Evolutionary conservation across 768 basidiomycete species (phyloP), one percentile per base, ranked within the genome.

Genomic region (Phanerochaete carnosa): DNA sequence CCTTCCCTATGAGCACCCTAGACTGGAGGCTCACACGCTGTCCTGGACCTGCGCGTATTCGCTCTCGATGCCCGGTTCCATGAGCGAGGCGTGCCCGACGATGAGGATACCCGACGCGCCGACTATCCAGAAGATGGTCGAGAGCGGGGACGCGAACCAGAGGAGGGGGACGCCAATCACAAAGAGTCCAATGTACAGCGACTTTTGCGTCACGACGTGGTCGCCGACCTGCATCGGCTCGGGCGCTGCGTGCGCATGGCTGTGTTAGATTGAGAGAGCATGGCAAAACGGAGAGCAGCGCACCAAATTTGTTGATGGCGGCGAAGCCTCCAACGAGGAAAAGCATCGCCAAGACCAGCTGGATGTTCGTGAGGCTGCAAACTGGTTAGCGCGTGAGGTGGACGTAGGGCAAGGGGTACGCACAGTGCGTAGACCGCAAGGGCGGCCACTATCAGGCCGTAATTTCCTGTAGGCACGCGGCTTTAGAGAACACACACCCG

Each of bases 51-150:
- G 69, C 2, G 89, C 86, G 66, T 97, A 97, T 72, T 96, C 94
- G 76, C 90, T 92, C 76, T 98, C 96, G 57, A 97, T 84, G 28
- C 96, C 96, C 1, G 95, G 96, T 74, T 98, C 96, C 63, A 98
- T 86, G 63, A 98, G 63, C 58, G 83, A 83, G 1, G 96, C 96
- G 69, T 98, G 96, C 11, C 80, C 86, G 63, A 96, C 78, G 68
- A 98, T 92, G 62, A 96, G 77, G 62, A 95, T 80, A 22, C 84
- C 81, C 1, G 92, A 94, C 1, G 91, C 89, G 22, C 95, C 94
- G 61, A 96, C 87, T 66, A 98, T 81, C 93, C 94, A 96, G 83
- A 98, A 97, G 76, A 98, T 85, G 26, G 92, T 90, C 77, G 79
- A 74, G 68, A 93, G 77, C 5, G 92, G 90, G 29, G 87, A 87